Percentiles rank a stretch among this genome's conserved stretches.
Evolutionary conservation across 1,284 basidiomycete genomes (phyloP).

Genomic region (Sporisorium graminicola): DNA sequence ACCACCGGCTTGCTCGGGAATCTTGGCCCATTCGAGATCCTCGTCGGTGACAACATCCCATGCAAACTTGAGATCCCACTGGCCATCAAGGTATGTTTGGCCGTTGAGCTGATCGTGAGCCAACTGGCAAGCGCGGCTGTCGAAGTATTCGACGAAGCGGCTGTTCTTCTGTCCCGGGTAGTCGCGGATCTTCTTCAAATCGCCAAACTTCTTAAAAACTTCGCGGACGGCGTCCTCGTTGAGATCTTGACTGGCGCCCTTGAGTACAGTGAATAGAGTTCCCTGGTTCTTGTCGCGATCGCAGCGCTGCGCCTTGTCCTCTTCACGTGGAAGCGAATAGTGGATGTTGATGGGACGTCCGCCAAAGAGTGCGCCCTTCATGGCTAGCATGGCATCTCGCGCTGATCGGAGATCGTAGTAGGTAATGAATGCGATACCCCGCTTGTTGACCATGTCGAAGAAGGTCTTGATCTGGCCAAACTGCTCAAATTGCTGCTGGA

Average conservation of each 20-base stretch:
- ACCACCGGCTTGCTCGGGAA: constrained; percentile 16
- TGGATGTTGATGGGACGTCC: constrained; percentile 90
- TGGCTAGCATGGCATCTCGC: constrained; percentile 84
- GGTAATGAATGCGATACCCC: constrained; percentile 97
- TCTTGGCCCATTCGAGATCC: constrained; percentile 49
- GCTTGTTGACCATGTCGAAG: constrained; percentile 90
- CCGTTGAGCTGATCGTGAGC: constrained; percentile 84
- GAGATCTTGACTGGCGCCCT: constrained; percentile 78
- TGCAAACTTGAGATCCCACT: constrained; percentile 87
- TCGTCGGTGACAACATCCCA: constrained; percentile 76
- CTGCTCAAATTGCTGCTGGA: constrained; percentile 85
- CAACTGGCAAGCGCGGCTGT: constrained; percentile 75
- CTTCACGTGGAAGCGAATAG: constrained; percentile 87
- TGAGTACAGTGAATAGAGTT: constrained; percentile 82
- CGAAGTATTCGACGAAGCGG: constrained; percentile 51
- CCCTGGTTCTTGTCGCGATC: constrained; percentile 93
- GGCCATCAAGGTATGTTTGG: constrained; percentile 83
- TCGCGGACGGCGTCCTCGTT: constrained; percentile 85
- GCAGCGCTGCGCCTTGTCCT: constrained; percentile 80
- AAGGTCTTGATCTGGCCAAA: constrained; percentile 96
- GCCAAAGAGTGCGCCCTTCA: constrained; percentile 69
- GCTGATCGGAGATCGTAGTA: constrained; percentile 92
- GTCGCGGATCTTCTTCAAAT: constrained; percentile 81
- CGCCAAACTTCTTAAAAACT: constrained; percentile 87
- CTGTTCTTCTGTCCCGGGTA: constrained; percentile 54